Base-by-base conservation (phyloP, 805 yeast species). In the Starmerella asiatica region DNA sequence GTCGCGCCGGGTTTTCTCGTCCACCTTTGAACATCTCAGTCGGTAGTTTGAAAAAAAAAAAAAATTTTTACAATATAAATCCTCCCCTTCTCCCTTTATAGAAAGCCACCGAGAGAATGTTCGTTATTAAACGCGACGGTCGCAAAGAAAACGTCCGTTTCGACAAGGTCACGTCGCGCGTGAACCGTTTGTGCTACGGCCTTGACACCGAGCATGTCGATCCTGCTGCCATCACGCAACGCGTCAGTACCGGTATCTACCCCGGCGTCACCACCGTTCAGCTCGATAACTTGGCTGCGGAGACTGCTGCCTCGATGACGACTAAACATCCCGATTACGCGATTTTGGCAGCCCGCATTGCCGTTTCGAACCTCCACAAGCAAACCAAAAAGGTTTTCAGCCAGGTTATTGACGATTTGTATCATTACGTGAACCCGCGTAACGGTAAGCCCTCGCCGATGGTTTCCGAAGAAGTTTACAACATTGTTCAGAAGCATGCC, bases 321-420 rank as follows among this genome's bases (percentile, higher is more conserved):
- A 88, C 97, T 11, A 73, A 82, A 47, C 97, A 88, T 61, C 97
- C 97, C n/a, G 97, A 91, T 64, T 86, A 88, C 55, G 95, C 96
- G 21, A 75, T 77, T 32, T 69, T 85, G 53, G 96, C 96, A 39
- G 96, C 97, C 27, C 77, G 98, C 65, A 79, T 88, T 45, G 96
- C 97, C 17, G 78, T 91, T 40, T 82, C 95, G 31, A 84, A 84
- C 60, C 69, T 91, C 57, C 96, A 88, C 67, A 86, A 86, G 64
- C 94, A 85, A 64, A 86, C 96, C 38, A 80, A 84, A 45, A 80
- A 81, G 61, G 79, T 70, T 55, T 88, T 81, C 54, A 78, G 93
- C 29, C 76, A 75, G 52, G 93, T 84, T 36, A 64, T 81, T 40
- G 70, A 70, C 45, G 77, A 78, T 43, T 68, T 88, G 51, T 84